Base-by-base conservation (phyloP, 345 rosid species). In the Syzygium aromaticum region DNA sequence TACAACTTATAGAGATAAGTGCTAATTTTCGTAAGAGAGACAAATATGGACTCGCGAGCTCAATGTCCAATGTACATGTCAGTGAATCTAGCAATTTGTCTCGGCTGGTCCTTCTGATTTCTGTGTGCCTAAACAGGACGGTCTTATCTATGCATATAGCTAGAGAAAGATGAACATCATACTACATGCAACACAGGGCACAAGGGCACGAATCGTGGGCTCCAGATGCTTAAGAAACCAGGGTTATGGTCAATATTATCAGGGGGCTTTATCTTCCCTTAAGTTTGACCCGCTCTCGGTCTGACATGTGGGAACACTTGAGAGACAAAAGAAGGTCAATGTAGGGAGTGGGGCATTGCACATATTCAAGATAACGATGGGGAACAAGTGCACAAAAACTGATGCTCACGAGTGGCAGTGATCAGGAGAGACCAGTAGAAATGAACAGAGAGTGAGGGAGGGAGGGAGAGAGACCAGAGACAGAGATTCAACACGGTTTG, bases 401-500 rank as follows among this genome's bases (percentile, higher is more conserved):
- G 61, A 56, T 56, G n/a, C n/a, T 56, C 61, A 9, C 80, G 17
- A 30, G 77, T 64, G 77, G 77, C 43, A 64, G 77, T 64, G 77
- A 16, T 33, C 80, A 33, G 22, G 80, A 67, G 13, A 33, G 25
- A 33, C 25, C 80, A 40, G 38, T 67, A 67, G 80, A 19, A 40
- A 67, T 33, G 43, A 67, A 67, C 78, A 63, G 77, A 14, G 19
- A 63, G 77, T 4, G 25, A 59, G 30, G 12, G 30, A 59, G 30
- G 12, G 30, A 59, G 16, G n/a, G 17, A 61, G 33, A 61, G 85
- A 5, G 85, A 33, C 57, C 5, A 84, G 61, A 17, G 27, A 33
- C 6, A 85, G 67, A 85, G 73, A 85, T 57, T 54, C 53, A 57
- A 85, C 86, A 51, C 86, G 86, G 77, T 85, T 85, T 85, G 86